Evolutionary conservation across 1,139 yeast species (phyloP).

Genomic region (Sugiyamaella sp.): DNA sequence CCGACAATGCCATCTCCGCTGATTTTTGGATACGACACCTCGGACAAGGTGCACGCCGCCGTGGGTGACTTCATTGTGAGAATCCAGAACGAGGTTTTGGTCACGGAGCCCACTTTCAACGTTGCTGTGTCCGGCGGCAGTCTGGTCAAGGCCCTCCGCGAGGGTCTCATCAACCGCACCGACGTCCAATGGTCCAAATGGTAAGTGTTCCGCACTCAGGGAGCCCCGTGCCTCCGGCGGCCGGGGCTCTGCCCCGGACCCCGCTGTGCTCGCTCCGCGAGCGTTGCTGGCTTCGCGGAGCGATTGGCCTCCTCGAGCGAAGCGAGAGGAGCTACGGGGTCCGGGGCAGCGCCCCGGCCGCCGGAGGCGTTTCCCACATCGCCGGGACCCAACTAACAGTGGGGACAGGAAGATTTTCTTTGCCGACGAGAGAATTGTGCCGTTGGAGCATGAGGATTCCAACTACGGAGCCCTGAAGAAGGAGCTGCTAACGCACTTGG

Average conservation of each 20-base stretch:
- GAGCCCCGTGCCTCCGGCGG: no score
- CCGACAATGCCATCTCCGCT: slow-evolving; percentile 30
- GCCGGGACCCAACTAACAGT: neutral
- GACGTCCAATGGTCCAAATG: slow-evolving; percentile 66
- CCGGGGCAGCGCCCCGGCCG: neutral
- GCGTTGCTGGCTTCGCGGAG: no score
- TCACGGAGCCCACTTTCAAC: slow-evolving; percentile 49
- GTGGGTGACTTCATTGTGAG: slow-evolving; percentile 86
- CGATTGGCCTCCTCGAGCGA: neutral
- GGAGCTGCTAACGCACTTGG: slow-evolving; percentile 52
- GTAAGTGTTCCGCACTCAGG: no score
- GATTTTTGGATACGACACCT: slow-evolving; percentile 35
- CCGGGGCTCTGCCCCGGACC: no score
- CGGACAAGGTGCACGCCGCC: slow-evolving; percentile 50
- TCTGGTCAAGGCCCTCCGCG: slow-evolving; percentile 71
- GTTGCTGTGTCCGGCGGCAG: slow-evolving; percentile 93
- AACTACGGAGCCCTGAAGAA: slow-evolving; percentile 66
- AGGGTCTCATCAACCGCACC: slow-evolving; percentile 64
- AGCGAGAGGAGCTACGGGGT: neutral
- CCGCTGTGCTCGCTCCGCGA: no score
- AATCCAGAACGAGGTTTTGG: slow-evolving; percentile 72
- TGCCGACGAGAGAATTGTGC: slow-evolving; percentile 74
- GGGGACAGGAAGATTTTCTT: slow-evolving; percentile 53
- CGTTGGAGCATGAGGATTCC: slow-evolving; percentile 66
- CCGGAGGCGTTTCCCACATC: neutral